Base-by-base conservation (phyloP, 257 asterid genomes). In the Solanum infundibuliforme region DNA sequence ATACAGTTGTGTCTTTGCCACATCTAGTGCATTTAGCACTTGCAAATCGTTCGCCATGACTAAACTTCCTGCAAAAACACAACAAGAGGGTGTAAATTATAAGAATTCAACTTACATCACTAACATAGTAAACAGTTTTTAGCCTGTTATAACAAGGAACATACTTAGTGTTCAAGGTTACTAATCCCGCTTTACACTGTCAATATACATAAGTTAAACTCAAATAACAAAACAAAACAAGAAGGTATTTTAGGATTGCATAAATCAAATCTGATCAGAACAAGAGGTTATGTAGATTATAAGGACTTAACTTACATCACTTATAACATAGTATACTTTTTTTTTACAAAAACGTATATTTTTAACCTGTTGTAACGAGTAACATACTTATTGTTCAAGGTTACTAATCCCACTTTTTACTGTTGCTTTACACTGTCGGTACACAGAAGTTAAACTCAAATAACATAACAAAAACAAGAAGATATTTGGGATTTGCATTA, bases 1-100 rank as follows among this genome's bases (percentile, higher is more conserved):
- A 86, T 90, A 91, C 20, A 86, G 83, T 79, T 91, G 92, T 12
- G 92, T 90, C 38, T 90, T 89, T 23, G 93, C 93, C 0, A 82
- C 66, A 77, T 91, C 93, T n/a, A 91, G 91, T 48, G 93, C 93
- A 43, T 86, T 75, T 25, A 90, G 89, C 69, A 91, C 93, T 87
- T 91, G 91, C 29, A 91, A 88, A 29, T 87, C 90, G 7, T 90
- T 46, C 5, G 91, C 87, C 92, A 89, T 88, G 66, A 66, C 71
- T 60, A 48, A 82, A 16, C 65, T 82, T 82, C 86, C 86, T 82
- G 86, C 69, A 31, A 48, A 10, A 16, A 82, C 3, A 8, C 10
- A 82, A 82, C 29, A 82, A 82, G 86, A 82, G 12, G 10, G 29
- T 21, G 68, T 48, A 29, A 48, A 82, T 82, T 82, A 82, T 82